Conservation (phyloP, 2,329 filamentous ascomycete genomes). For the Claviceps paspali region DNA sequence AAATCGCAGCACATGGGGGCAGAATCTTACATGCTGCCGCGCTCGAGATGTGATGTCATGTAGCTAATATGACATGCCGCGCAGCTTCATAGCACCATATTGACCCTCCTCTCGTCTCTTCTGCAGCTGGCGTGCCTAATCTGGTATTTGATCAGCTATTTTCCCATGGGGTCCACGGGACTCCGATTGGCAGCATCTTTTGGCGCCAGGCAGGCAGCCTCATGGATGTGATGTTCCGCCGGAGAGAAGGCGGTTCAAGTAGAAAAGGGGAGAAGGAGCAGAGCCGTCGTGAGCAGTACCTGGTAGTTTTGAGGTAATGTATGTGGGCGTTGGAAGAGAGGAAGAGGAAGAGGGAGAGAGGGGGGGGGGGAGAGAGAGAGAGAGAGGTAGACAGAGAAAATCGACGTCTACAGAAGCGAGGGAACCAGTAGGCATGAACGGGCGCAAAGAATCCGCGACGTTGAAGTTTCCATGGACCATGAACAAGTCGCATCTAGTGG, state of each 20-base stretch:
- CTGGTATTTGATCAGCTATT: slow-evolving; percentile 96
- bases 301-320: too few relatives aligned
- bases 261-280: not conserved
- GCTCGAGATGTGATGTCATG: not conserved
- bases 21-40: not conserved
- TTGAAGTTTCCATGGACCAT: too few relatives aligned
- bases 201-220: slow-evolving; percentile 66
- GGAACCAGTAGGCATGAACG: too few relatives aligned
- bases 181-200: slow-evolving; percentile 76
- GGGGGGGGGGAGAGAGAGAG: too few relatives aligned
- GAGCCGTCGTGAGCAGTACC: too few relatives aligned
- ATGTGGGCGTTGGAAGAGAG: too few relatives aligned
- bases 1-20: not conserved
- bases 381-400: too few relatives aligned
- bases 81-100: slow-evolving; percentile 70
- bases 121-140: slow-evolving; percentile 68
- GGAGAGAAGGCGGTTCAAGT: too few relatives aligned
- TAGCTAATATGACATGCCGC: slow-evolving; percentile 7
- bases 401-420: too few relatives aligned
- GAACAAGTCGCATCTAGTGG: too few relatives aligned
- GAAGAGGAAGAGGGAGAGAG: too few relatives aligned
- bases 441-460: too few relatives aligned
- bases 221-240: slow-evolving; percentile 57
- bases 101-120: slow-evolving; percentile 73
- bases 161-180: slow-evolving; percentile 87